phyloP scores from a whole-genome alignment of 2,329 filamentous ascomycete species.

The Davidsoniella virescens region DNA sequence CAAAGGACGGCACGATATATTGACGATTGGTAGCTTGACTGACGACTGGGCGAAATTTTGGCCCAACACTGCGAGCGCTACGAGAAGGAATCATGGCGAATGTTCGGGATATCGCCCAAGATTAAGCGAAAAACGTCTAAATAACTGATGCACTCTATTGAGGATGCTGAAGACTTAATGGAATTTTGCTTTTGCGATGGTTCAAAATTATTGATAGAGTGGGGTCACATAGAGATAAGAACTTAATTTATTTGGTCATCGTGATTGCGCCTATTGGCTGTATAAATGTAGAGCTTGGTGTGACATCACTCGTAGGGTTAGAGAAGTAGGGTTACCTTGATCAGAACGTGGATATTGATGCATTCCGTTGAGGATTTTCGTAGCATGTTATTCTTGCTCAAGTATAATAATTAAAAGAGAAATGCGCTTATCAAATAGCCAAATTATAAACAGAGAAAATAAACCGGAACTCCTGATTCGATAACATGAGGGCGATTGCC shows the following conservation, averaged over 20 bases:
- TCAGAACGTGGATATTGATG: no score
- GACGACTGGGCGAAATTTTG: background rate
- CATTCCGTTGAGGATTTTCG: no score
- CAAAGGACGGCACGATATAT: background rate
- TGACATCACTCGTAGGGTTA: no score
- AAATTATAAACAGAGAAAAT: no score
- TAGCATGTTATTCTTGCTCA: no score
- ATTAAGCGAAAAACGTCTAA: background rate
- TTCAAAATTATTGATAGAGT: background rate
- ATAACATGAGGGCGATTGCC: no score
- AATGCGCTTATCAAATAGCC: no score
- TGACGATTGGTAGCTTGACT: background rate
- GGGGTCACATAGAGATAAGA: slow-evolving; percentile 11
- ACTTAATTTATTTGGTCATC: slow-evolving; percentile 1
- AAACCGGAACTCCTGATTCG: no score
- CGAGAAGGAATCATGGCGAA: slow-evolving; percentile 5
- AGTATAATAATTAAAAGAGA: no score
- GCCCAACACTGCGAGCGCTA: background rate
- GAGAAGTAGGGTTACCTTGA: no score
- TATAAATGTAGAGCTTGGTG: background rate
- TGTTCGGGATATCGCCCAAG: background rate
- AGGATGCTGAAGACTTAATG: background rate
- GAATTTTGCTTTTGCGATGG: slow-evolving; percentile 4
- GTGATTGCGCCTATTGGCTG: slow-evolving; percentile 1
- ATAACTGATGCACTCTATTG: background rate